Evolutionary conservation across 768 basidiomycete species (phyloP).

Genomic region (Mycena rebaudengoi): DNA sequence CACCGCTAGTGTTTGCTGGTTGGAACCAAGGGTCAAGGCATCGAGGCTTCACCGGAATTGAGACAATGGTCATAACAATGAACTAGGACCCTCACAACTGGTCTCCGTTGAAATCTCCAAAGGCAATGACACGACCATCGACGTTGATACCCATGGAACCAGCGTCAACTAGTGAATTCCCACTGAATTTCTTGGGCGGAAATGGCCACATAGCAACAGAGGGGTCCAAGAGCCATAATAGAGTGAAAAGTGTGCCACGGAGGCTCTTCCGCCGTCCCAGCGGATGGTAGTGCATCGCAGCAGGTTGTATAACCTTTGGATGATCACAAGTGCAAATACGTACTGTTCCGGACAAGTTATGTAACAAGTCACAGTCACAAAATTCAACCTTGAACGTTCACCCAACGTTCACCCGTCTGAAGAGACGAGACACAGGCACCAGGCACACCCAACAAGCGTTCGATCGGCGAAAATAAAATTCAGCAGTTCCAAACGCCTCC

Average conservation of each 20-base stretch:
- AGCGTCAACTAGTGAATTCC: constrained; percentile 81
- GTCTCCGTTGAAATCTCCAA: constrained; percentile 96
- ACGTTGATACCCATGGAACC: constrained; percentile 81
- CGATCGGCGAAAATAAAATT: too few relatives aligned
- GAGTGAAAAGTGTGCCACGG: constrained; percentile 9
- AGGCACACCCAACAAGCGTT: too few relatives aligned
- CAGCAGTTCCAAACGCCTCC: too few relatives aligned
- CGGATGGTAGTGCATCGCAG: constrained; percentile 27
- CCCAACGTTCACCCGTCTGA: too few relatives aligned
- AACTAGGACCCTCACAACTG: constrained; percentile 77
- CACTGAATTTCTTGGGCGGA: constrained; percentile 82
- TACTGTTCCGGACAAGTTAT: too few relatives aligned
- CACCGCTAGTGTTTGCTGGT: constrained; percentile 79
- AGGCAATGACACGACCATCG: constrained; percentile 82
- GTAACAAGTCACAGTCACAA: too few relatives aligned
- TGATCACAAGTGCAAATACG: too few relatives aligned
- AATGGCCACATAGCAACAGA: constrained; percentile 77
- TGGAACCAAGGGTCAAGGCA: constrained; percentile 75
- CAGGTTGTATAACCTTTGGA: too few relatives aligned
- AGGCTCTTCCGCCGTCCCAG: constrained; percentile 22
- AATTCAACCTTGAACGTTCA: too few relatives aligned
- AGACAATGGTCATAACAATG: neutral
- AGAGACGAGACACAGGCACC: too few relatives aligned
- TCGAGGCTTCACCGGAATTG: constrained; percentile 66
- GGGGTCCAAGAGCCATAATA: constrained; percentile 6